A percentile compares a stretch with the other conserved stretches of the same genome.
Evolutionary conservation across 2,329 filamentous ascomycete genomes (phyloP).

Genomic region (Fusarium algeriense): DNA sequence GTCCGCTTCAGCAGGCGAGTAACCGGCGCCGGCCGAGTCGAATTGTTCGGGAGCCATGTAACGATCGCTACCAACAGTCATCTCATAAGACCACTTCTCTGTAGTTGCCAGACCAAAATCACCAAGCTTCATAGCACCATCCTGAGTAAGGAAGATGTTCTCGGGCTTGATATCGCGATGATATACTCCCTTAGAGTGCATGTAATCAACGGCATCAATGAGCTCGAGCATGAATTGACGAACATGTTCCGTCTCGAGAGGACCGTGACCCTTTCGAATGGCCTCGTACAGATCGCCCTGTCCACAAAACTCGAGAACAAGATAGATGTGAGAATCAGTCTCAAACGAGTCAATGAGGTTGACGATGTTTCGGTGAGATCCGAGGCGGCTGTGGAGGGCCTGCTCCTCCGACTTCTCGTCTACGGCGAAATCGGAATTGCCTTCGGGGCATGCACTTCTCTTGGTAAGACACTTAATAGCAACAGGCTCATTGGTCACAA

Average conservation of each 20-base stretch:
- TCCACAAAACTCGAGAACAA: constrained; percentile 94
- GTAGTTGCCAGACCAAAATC: constrained; percentile 95
- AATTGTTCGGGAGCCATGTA: constrained; percentile 99
- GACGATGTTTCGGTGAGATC: constrained; percentile 89
- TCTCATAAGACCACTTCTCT: constrained; percentile 90
- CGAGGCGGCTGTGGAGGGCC: constrained; percentile 82
- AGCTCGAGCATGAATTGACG: constrained; percentile 97
- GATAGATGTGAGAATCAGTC: constrained; percentile 88
- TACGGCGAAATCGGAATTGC: constrained; percentile 73
- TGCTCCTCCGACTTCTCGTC: constrained; percentile 88
- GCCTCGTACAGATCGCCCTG: constrained; percentile 98
- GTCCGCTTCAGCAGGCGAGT: constrained; percentile 93
- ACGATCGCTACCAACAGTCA: constrained; percentile 94
- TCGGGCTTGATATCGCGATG: constrained; percentile 99
- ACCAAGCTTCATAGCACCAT: constrained; percentile 93
- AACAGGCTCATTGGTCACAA: constrained; percentile 80
- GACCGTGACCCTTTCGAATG: constrained; percentile 88
- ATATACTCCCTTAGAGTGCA: constrained; percentile 91
- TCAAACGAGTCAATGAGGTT: constrained; percentile 93
- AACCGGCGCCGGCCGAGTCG: constrained; percentile 86
- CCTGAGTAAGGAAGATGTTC: constrained; percentile 94
- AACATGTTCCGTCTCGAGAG: constrained; percentile 94
- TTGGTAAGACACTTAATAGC: constrained; percentile 98
- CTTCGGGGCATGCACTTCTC: constrained; percentile 71
- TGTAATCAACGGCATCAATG: constrained; percentile 87